Evolutionary conservation across 352 stramenopile genomes (phyloP), one percentile per base, ranked within the genome.

Genomic region (Phytophthora pisi): DNA sequence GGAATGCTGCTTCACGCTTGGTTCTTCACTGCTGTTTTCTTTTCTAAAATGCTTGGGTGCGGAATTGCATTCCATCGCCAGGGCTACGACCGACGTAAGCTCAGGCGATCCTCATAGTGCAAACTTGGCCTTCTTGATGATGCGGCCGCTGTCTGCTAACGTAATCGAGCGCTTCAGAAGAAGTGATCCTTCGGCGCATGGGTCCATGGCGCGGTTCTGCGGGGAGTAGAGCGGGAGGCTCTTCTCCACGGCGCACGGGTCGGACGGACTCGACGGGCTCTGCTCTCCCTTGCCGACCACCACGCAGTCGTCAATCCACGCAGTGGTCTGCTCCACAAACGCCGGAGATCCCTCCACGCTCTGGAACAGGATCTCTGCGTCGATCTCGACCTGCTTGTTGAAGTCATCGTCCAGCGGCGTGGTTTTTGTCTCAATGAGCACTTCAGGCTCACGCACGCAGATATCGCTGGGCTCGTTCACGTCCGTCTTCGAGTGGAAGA

Each of bases 291-390:
- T 65, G 30, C 60, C 31, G 13, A 61, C 30, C 52, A 68, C 51
- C 28, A 75, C 62, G 16, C 52, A 71, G 45, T 66, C 62, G 47
- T 71, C 62, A 20, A 75, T 45, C 67, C 67, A 75, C 15, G 67
- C 47, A 3, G 67, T 75, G 5, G 67, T 57, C 18, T 64, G 67
- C 4, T 57, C 56, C n/a, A 64, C 51, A 51, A 71, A 74, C 15
- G 55, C 59, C 7, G 61, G 34, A n/a, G 31, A 64, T 26, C 24
- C 50, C 15, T 70, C 40, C 42, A 61, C 50, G 36, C n/a, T 47
- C 52, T 51, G 60, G 49, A 74, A 62, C 28, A 68, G 51, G 51
- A 74, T 51, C n/a, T 70, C 56, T 13, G 50, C 43, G 34, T 74
- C 67, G 26, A 71, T 60, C 5, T 67, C 51, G 34, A 71, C 51